Evolutionary conservation across 1,284 basidiomycete genomes (phyloP), one percentile per base, ranked within the genome.

Genomic region (Boletus holoroseus): DNA sequence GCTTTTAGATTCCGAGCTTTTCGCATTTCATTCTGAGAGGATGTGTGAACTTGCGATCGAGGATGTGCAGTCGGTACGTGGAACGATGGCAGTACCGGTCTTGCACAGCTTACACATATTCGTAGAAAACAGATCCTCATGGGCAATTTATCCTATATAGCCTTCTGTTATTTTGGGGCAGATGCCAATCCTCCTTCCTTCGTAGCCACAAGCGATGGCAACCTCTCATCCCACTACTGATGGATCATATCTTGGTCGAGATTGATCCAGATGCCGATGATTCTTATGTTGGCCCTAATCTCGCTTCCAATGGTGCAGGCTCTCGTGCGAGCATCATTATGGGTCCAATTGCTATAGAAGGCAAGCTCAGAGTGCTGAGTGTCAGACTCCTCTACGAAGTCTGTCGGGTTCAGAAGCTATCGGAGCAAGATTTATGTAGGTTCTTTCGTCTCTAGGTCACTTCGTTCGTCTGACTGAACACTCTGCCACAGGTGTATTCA

Each of bases 381-480:
- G 80, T 92, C 3, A 76, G 76, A 53, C 70, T 96, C 35, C 74
- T 97, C 53, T 97, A 95, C 62, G 92, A 97, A 69, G 85, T 95
- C 7, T 94, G 90, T 66, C 77, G 91, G 40, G 87, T 94, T 45
- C 91, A 94, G 67, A 91, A 88, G 59, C 70, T 95, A 49, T 81
- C 82, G 8, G 64, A 79, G 26, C 73, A 78, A 37, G 92, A 95
- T 71, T 73, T 91, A 35, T 76, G 88, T 91, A 59, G 55, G 87
- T 74, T 27, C 44, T 36, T 54, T 56, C 12, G 26, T 34, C 51
- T 15, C 38, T 5, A 2, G 3, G 12, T 50, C 7, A 2, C 7
- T 3, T 7, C 32, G 5, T 26, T 24, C 35, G 9, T 37, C 44
- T 47, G 27, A 44, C 47, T 58, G 42, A 60, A 39, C 27, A 39